phyloP scores from a whole-genome alignment of 257 asterid genomes.

The Solanum boliviense region DNA sequence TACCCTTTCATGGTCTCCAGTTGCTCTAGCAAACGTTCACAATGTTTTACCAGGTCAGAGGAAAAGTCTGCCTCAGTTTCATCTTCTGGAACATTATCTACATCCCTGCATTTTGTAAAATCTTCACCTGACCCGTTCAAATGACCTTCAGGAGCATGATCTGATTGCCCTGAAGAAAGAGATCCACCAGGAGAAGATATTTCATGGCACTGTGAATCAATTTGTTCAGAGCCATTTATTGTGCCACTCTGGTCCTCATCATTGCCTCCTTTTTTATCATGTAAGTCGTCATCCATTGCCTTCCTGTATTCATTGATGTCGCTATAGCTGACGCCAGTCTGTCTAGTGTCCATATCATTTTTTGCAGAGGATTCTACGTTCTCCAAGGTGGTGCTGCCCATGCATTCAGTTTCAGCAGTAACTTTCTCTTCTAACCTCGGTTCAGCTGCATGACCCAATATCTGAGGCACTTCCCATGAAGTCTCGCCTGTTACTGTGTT shows the following conservation, averaged over 20 bases:
- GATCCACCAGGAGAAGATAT: constrained; percentile 15
- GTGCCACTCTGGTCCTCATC: constrained; percentile 15
- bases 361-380: constrained; percentile 2
- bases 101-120: not conserved
- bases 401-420: constrained; percentile 19
- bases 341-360: constrained; percentile 5
- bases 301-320: constrained; percentile 8
- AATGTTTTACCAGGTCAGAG: constrained; percentile 34
- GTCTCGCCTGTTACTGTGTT: constrained; percentile 85
- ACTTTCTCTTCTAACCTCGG: constrained; percentile 19
- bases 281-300: constrained; percentile 18
- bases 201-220: not conserved
- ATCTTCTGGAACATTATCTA: constrained; percentile 11
- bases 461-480: constrained; percentile 87
- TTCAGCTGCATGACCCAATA: constrained; percentile 28
- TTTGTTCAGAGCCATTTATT: not conserved
- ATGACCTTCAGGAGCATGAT: not conserved
- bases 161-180: not conserved
- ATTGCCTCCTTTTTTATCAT: constrained; percentile 13
- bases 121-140: not conserved
- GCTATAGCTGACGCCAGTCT: constrained; percentile 10
- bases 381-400: not conserved
- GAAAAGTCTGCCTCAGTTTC: constrained; percentile 26
- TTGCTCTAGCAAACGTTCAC: constrained; percentile 52
- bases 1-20: constrained; percentile 56